Conservation (phyloP, 768 basidiomycete genomes). For the Lactarius vividus region DNA sequence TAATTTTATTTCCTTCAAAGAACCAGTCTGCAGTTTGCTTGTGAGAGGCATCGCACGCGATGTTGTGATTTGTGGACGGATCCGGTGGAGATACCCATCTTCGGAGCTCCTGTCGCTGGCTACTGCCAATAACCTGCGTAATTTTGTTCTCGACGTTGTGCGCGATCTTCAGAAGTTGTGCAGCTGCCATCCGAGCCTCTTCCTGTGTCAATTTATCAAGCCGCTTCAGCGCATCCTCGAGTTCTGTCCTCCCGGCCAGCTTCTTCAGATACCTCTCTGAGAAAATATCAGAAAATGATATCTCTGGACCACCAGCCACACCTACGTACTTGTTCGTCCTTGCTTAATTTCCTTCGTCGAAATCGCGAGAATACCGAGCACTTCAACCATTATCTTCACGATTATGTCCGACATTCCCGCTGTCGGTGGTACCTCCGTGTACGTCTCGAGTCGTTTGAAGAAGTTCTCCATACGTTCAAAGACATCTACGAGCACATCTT, state of each 20-base stretch:
- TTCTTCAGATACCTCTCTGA: background rate
- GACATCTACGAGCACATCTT: too few relatives aligned
- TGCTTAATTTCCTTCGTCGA: background rate
- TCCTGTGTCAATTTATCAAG: background rate
- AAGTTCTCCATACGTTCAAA: too few relatives aligned
- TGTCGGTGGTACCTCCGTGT: too few relatives aligned
- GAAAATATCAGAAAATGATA: background rate
- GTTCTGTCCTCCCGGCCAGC: background rate
- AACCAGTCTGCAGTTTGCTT: background rate
- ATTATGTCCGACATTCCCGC: too few relatives aligned
- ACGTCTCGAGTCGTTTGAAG: too few relatives aligned
- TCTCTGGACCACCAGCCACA: background rate
- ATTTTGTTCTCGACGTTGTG: background rate
- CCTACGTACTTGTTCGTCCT: background rate
- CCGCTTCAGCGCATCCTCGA: background rate
- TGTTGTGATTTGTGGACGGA: conserved; percentile 2
- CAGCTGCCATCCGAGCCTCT: background rate
- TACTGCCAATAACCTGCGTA: background rate
- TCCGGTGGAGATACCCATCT: conserved; percentile 4
- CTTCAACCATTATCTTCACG: background rate
- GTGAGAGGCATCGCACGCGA: background rate
- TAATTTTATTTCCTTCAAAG: background rate
- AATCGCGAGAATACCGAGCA: background rate
- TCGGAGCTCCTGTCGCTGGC: background rate
- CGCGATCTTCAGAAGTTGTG: background rate